phyloP scores from a whole-genome alignment of 2,329 filamentous ascomycete genomes.

The Calonectria leucothoes region DNA sequence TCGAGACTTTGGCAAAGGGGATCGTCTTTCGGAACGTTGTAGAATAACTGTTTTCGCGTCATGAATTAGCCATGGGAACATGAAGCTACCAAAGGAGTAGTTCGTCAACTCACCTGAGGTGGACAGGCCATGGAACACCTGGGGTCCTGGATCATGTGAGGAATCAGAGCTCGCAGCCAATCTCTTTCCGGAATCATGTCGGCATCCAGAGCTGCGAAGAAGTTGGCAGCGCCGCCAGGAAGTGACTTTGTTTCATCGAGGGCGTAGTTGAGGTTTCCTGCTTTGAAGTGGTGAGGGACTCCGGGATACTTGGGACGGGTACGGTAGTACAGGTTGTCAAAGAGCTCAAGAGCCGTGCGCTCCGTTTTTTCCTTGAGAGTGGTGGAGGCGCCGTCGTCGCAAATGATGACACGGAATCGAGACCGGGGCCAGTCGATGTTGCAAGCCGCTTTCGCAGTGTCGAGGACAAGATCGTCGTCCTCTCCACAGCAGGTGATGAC shows the following conservation, averaged over 20 bases:
- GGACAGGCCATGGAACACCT: not conserved
- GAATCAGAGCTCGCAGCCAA: constrained; percentile 63
- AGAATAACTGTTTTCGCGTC: not conserved
- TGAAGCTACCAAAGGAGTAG: not conserved
- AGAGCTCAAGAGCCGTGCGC: not conserved
- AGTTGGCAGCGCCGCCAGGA: constrained; percentile 60
- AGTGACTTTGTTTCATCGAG: not conserved
- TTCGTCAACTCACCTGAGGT: not conserved
- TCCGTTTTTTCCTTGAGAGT: not conserved
- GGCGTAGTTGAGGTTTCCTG: not conserved
- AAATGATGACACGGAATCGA: not conserved
- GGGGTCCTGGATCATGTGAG: not conserved
- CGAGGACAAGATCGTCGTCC: not conserved
- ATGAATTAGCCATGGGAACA: not conserved
- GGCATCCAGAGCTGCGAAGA: constrained; percentile 66
- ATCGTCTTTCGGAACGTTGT: not conserved
- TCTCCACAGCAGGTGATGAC: constrained; percentile 1
- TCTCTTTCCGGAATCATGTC: constrained; percentile 69
- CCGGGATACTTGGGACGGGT: not conserved
- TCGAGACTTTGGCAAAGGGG: constrained; percentile 1
- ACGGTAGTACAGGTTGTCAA: constrained; percentile 1
- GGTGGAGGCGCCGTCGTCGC: not conserved
- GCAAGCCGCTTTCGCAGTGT: not conserved
- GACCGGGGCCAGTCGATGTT: not conserved
- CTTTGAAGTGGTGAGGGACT: not conserved